Conservation (phyloP, 371 early-diverging fungal species). For the Apophysomyces sp. region DNA sequence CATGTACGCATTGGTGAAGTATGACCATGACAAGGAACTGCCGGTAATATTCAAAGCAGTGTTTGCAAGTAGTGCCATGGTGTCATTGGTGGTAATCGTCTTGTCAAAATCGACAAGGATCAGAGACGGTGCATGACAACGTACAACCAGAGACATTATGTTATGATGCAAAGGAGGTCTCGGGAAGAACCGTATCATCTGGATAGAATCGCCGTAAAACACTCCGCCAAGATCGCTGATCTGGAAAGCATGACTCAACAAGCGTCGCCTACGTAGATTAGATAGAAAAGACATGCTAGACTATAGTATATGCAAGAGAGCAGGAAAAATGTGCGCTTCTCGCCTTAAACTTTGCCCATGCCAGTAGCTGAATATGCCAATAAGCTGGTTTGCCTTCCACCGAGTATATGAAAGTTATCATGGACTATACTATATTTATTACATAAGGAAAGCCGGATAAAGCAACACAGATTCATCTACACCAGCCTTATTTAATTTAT, state of each 20-base stretch:
- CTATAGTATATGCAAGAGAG: too few species aligned
- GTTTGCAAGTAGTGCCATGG: conserved; percentile 32
- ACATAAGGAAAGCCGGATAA: too few species aligned
- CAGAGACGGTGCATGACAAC: conserved; percentile 8
- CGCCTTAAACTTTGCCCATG: too few species aligned
- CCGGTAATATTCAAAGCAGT: conserved; percentile 13
- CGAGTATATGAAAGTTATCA: too few species aligned
- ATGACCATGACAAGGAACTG: conserved; percentile 27
- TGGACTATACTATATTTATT: too few species aligned
- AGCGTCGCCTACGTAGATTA: not conserved
- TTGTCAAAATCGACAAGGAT: conserved; percentile 46
- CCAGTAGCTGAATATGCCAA: too few species aligned
- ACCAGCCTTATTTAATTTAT: too few species aligned
- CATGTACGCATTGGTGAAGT: conserved; percentile 34
- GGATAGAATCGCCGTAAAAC: not conserved
- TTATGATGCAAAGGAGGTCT: not conserved
- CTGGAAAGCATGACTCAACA: not conserved
- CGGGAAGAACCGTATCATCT: conserved; percentile 1
- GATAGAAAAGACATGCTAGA: too few species aligned
- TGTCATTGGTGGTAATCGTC: conserved; percentile 39
- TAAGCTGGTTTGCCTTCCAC: too few species aligned
- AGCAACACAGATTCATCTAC: too few species aligned
- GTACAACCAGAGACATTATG: not conserved
- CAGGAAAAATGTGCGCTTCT: too few species aligned
- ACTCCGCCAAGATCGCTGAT: not conserved